phyloP scores from a whole-genome alignment of 2,329 filamentous ascomycete genomes.

The Cordyceps fumosorosea region DNA sequence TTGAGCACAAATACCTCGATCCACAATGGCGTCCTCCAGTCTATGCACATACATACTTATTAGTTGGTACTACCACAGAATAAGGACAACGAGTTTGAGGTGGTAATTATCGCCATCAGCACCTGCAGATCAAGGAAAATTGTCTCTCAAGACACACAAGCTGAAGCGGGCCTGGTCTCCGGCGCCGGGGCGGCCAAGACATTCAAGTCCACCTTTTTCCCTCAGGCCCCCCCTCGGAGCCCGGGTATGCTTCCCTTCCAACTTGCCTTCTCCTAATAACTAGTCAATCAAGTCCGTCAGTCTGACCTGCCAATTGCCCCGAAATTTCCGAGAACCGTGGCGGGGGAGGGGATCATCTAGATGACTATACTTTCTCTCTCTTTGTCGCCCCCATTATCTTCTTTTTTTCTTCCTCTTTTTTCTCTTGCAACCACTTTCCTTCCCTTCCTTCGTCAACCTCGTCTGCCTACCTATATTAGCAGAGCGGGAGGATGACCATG shows the following conservation, averaged over 20 bases:
- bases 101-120: no score
- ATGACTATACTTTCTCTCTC: not conserved
- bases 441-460: no score
- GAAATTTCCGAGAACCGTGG: not conserved
- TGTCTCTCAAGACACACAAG: not conserved
- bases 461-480: no score
- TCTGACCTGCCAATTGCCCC: not conserved
- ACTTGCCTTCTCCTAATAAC: not conserved
- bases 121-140: no score
- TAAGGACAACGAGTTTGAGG: not conserved
- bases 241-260: constrained; percentile 7
- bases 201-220: not conserved
- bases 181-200: not conserved
- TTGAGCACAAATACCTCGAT: no score
- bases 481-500: not conserved
- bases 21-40: no score
- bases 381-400: not conserved
- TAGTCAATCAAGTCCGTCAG: not conserved
- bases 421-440: not conserved
- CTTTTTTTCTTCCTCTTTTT: not conserved
- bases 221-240: not conserved
- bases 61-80: not conserved
- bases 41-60: no score
- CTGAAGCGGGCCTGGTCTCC: not conserved
- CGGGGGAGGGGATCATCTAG: not conserved